A percentile compares a stretch with the other conserved stretches of the same genome.
phyloP scores from a whole-genome alignment of 1,139 yeast species.

The Komagataea norvegica region DNA sequence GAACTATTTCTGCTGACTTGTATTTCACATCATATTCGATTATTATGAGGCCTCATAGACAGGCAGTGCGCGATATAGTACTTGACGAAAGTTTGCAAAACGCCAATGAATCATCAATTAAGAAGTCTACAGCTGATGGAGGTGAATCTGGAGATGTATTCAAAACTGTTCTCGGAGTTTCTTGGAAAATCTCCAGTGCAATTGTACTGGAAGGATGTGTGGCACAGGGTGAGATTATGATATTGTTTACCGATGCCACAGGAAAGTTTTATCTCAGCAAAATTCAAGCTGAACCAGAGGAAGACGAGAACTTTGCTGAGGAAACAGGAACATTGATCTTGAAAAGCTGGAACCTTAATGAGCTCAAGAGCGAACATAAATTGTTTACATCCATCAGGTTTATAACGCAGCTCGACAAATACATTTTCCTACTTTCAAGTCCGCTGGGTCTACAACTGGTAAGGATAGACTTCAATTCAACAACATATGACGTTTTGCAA shows the following conservation, averaged over 20 bases:
- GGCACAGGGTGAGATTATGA: not conserved
- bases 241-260: slow-evolving; percentile 11
- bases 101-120: slow-evolving; percentile 6
- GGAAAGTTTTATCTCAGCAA: slow-evolving; percentile 13
- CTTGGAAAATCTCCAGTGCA: slow-evolving; percentile 16
- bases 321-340: slow-evolving; percentile 10
- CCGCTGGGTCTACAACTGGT: slow-evolving; percentile 10
- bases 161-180: not conserved
- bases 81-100: not conserved
- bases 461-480: slow-evolving; percentile 1
- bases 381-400: not conserved
- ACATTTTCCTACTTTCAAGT: slow-evolving; percentile 8
- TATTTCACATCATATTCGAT: slow-evolving; percentile 17
- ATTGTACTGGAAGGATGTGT: not conserved
- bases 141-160: slow-evolving; percentile 1
- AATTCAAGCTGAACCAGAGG: slow-evolving; percentile 7
- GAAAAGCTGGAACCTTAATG: slow-evolving; percentile 14
- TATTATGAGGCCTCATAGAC: slow-evolving; percentile 10
- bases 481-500: slow-evolving; percentile 1
- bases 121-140: not conserved
- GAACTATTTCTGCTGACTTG: slow-evolving; percentile 11
- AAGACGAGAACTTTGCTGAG: slow-evolving; percentile 7
- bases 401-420: slow-evolving; percentile 9
- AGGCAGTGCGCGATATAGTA: slow-evolving; percentile 3
- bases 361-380: not conserved